Evolutionary conservation across 257 asterid genomes (phyloP).

Genomic region (Plantago elongata): DNA sequence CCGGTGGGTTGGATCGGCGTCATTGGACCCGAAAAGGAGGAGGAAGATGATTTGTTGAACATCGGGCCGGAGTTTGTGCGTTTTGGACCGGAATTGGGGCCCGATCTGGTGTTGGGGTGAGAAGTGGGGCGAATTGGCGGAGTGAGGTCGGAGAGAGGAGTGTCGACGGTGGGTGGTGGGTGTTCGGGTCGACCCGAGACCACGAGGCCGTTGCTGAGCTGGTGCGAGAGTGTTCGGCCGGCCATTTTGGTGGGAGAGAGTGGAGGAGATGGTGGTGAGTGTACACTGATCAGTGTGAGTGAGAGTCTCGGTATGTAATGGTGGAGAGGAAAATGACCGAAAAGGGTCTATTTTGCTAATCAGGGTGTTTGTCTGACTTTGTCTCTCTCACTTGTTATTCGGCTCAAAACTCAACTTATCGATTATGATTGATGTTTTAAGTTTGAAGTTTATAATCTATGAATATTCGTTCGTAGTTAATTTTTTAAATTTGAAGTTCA

Average conservation of each 20-base stretch:
- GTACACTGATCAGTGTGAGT: no score
- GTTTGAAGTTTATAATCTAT: no score
- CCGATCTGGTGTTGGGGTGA: slow-evolving; percentile 76
- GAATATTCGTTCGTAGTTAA: no score
- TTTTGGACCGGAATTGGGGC: slow-evolving; percentile 74
- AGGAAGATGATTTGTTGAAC: slow-evolving; percentile 60
- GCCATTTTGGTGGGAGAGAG: slow-evolving; percentile 33
- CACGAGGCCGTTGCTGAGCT: slow-evolving; percentile 76
- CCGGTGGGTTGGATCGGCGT: slow-evolving; percentile 86
- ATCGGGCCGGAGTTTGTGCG: slow-evolving; percentile 60
- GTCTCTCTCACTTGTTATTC: no score
- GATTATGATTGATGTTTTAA: no score
- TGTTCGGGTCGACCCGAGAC: slow-evolving; percentile 88
- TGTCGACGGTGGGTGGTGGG: slow-evolving; percentile 60
- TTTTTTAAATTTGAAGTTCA: no score
- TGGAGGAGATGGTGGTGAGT: no score
- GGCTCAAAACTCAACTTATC: no score
- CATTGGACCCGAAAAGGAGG: slow-evolving; percentile 80
- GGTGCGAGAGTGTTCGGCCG: slow-evolving; percentile 80
- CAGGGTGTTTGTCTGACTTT: no score
- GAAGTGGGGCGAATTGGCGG: slow-evolving; percentile 33
- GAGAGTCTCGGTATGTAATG: no score
- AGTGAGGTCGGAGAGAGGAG: neutral
- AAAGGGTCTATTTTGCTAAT: no score
- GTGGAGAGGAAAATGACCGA: no score